Evolutionary conservation across 106 monocot species (phyloP).

Genomic region (Xerophyta viscosa): DNA sequence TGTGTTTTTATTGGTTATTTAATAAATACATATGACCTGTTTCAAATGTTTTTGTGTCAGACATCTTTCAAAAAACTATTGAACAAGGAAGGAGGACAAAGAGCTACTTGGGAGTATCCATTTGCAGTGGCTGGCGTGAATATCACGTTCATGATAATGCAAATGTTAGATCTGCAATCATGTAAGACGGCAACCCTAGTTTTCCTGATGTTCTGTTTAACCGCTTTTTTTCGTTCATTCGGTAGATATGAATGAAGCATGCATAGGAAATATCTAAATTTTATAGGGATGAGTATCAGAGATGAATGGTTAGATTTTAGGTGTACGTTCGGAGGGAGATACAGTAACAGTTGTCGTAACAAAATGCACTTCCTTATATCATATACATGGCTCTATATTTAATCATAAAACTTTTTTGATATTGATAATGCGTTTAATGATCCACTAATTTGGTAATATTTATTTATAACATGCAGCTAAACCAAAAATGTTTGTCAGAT

Average conservation of each 20-base stretch:
- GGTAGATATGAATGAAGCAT: background rate
- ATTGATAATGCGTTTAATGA: no score
- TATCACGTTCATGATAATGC: slow-evolving; percentile 94
- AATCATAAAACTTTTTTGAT: no score
- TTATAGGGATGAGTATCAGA: no score
- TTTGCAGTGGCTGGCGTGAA: slow-evolving; percentile 93
- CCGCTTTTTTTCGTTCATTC: background rate
- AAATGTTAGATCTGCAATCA: slow-evolving; percentile 81
- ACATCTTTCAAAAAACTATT: slow-evolving; percentile 66
- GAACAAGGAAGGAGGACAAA: slow-evolving; percentile 67
- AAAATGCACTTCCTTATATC: no score
- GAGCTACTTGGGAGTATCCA: slow-evolving; percentile 88
- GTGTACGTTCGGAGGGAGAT: no score
- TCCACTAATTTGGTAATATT: background rate
- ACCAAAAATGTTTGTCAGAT: slow-evolving; percentile 65
- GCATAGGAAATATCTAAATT: no score
- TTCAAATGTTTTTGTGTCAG: slow-evolving; percentile 12
- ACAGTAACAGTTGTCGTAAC: no score
- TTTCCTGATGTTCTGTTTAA: background rate
- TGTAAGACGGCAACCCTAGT: slow-evolving; percentile 15
- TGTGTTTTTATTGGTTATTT: background rate
- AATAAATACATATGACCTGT: background rate
- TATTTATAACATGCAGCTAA: slow-evolving; percentile 41
- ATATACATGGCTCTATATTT: no score
- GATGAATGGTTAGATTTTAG: no score